Evolutionary conservation across 371 early-diverging fungal species (phyloP), one percentile per base, ranked within the genome.

Genomic region (Rhizopus delemar): DNA sequence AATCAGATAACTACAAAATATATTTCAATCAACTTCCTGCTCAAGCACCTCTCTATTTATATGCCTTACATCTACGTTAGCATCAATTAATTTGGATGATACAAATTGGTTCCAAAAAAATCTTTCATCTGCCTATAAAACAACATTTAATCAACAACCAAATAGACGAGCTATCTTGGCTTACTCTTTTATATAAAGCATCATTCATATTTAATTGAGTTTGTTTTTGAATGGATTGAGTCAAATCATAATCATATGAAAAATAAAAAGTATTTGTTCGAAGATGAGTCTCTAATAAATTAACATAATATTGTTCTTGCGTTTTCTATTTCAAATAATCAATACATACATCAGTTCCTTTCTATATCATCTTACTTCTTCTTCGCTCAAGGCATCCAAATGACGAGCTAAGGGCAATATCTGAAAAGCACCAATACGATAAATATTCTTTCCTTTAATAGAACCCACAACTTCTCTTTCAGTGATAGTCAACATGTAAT

Each of bases 41-140:
- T 22, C 22, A 35, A 51, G 28, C 32, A 5, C 12, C 8, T 15
- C 32, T 22, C 36, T 13, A 41, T 56, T 2, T 29, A 4, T 9
- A 8, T 35, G 11, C 34, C 77, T 66, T 77, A 83, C 86, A 51
- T 85, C 75, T 48, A 62, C 54, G 1, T 79, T 66, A 34, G 80
- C 71, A 2, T 86, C 85, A 46, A 91, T 86, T 35, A 92, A 64
- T 41, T 90, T 86, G 60, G 78, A 70, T 29, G 83, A 79, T 43
- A 93, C 70, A 57, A 82, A 83, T 53, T 77, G 74, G 71, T 97
- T 98, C 93, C 91, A 98, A 68, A 91, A 95, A 71, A 95, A 98
- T 41, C 94, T 82, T 15, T 89, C 89, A 69, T 95, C 93, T 6
- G 92, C 90, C 84, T 89, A 68, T 39, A 31, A 33, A 16, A n/a